phyloP scores from a whole-genome alignment of 73 alveolate species.

The Paraurostyla sp. region DNA sequence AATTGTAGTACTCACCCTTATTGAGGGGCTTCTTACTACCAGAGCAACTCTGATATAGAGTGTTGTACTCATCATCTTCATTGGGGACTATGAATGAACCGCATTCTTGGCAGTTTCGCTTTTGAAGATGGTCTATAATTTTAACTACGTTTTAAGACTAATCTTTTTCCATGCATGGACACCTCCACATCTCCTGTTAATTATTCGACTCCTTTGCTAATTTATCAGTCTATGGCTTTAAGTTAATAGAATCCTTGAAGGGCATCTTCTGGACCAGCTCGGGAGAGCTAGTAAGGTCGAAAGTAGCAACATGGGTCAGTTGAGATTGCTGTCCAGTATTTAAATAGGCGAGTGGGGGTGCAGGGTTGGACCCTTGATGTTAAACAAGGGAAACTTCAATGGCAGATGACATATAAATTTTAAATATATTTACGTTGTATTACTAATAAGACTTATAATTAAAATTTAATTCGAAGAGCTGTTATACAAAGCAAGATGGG shows the following conservation, averaged over 20 bases:
- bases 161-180: not conserved
- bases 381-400: not conserved
- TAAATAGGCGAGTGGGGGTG: not conserved
- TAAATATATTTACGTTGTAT: constrained; percentile 44
- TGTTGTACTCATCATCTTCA: constrained; percentile 7
- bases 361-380: not conserved
- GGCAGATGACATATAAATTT: constrained; percentile 48
- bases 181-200: constrained; percentile 11
- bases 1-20: not conserved
- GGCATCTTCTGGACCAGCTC: not conserved
- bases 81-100: constrained; percentile 24
- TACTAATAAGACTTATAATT: not conserved
- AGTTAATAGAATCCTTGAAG: not conserved
- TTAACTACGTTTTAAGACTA: not conserved
- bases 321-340: not conserved
- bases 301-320: not conserved
- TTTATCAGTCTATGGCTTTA: not conserved
- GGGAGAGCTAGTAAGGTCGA: not conserved
- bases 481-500: not conserved
- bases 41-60: not conserved
- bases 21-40: too few relatives aligned
- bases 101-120: constrained; percentile 40
- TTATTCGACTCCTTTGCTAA: not conserved
- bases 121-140: constrained; percentile 27
- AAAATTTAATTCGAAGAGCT: not conserved